phyloP scores from a whole-genome alignment of 2,329 filamentous ascomycete species.

The Stachybotrys elegans region DNA sequence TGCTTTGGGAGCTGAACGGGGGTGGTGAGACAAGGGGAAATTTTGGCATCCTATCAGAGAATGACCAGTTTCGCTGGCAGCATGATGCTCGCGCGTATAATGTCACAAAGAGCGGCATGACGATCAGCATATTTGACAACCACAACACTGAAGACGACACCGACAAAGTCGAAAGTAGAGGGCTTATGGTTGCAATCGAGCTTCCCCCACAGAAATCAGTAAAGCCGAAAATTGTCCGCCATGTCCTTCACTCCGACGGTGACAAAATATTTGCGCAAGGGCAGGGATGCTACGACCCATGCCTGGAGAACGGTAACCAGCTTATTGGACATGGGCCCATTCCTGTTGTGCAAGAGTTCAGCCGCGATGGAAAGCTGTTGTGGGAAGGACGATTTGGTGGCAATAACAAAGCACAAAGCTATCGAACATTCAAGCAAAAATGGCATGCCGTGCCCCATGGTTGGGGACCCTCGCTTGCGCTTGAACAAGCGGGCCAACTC shows the following conservation, averaged over 20 bases:
- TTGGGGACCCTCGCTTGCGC: slow-evolving; percentile 11
- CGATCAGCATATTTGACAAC: slow-evolving; percentile 30
- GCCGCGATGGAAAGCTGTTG: slow-evolving; percentile 13
- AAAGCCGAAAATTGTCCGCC: slow-evolving; percentile 9
- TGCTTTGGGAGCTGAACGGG: slow-evolving; percentile 19
- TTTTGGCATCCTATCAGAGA: slow-evolving; percentile 14
- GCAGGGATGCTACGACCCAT: slow-evolving; percentile 14
- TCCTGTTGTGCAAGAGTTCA: slow-evolving; percentile 19
- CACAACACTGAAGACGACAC: slow-evolving; percentile 18
- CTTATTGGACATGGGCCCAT: slow-evolving; percentile 16
- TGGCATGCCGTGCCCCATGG: slow-evolving; percentile 16
- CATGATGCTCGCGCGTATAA: slow-evolving; percentile 25
- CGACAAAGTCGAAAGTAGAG: slow-evolving; percentile 6
- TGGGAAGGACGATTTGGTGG: slow-evolving; percentile 19
- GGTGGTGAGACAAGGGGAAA: slow-evolving; percentile 16
- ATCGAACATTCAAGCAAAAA: slow-evolving; percentile 17
- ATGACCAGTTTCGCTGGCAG: slow-evolving; percentile 29
- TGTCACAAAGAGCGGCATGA: slow-evolving; percentile 12
- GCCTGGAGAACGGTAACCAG: slow-evolving; percentile 15
- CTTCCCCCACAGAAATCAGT: slow-evolving; percentile 10
- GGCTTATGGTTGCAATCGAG: slow-evolving; percentile 9
- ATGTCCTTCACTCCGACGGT: background rate
- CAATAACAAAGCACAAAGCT: slow-evolving; percentile 13
- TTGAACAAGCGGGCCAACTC: no score
- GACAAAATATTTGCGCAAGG: slow-evolving; percentile 6